Evolutionary conservation across 2,329 filamentous ascomycete species (phyloP), one percentile per base, ranked within the genome.

Genomic region (Triangularia verruculosa): DNA sequence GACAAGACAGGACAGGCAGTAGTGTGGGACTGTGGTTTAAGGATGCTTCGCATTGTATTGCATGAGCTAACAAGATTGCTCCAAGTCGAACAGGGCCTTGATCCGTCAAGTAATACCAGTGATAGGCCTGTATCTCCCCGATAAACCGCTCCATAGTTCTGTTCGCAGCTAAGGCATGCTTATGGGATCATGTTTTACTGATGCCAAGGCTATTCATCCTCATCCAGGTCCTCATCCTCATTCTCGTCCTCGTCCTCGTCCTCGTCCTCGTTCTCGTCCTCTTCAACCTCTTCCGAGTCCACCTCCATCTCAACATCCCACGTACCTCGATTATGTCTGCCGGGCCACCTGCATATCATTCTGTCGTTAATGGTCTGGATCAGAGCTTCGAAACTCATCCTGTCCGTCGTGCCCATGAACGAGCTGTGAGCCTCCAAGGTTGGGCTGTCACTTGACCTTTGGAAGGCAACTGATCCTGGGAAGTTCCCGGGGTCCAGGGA

Each of bases 171-270:
- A 32, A 12, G 11, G 30, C 39, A 47, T 47, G 15, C 17, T 2
- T 20, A 20, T 47, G n/a, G n/a, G n/a, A n/a, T n/a, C n/a, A n/a
- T n/a, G n/a, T n/a, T n/a, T n/a, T n/a, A n/a, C 39, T 32, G 5
- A 32, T 32, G 43, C 43, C 17, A 51, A 15, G 11, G 22, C 1
- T 54, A 15, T 13, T 27, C 32, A 61, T 43, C 39, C 2, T 65
- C 51, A 17, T 71, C 70, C 15, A 66, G 66, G 20, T 66, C 67
- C 9, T 68, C 65, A 12, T 62, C 68, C 4, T 63, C 67, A 30
- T 69, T 61, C 3, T 66, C 65, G 2, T 65, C 64, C 5, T 67
- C 67, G 1, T 66, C 64, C 4, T 62, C 64, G 3, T 66, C 63
- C 2, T 69, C 68, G 1, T 67, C 61, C 1, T 64, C 65, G 1